Evolutionary conservation across 2,329 filamentous ascomycete species (phyloP).

Genomic region (Alternaria ventricosa): DNA sequence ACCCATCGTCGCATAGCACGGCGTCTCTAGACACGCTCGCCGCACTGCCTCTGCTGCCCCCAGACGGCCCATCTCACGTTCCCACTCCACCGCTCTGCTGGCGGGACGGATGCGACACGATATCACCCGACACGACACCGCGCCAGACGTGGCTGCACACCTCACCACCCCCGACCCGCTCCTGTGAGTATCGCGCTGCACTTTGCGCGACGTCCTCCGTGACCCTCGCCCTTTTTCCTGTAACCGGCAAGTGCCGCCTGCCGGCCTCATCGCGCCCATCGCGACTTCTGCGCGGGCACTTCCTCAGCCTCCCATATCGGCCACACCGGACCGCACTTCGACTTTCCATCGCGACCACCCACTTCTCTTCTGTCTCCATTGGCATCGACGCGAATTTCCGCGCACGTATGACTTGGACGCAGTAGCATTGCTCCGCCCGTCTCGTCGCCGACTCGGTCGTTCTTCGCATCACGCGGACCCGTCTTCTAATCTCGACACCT

Average conservation of each 20-base stretch:
- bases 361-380: background rate
- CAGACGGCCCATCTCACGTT: slow-evolving; percentile 16
- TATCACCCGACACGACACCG: slow-evolving; percentile 30
- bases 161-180: slow-evolving; percentile 16
- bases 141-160: slow-evolving; percentile 30
- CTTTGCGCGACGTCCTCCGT: slow-evolving; percentile 19
- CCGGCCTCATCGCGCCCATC: slow-evolving; percentile 27
- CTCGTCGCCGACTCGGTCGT: slow-evolving; percentile 4
- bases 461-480: slow-evolving; percentile 7
- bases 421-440: slow-evolving; percentile 10
- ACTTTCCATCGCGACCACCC: slow-evolving; percentile 5
- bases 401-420: slow-evolving; percentile 22
- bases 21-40: slow-evolving; percentile 26
- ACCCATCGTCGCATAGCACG: slow-evolving; percentile 35
- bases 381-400: slow-evolving; percentile 10
- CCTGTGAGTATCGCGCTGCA: slow-evolving; percentile 33
- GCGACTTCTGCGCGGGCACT: slow-evolving; percentile 27
- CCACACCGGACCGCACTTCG: slow-evolving; percentile 1
- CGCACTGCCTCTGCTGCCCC: slow-evolving; percentile 34
- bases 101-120: slow-evolving; percentile 47
- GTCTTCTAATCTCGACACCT: slow-evolving; percentile 3
- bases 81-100: slow-evolving; percentile 31
- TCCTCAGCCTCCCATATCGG: slow-evolving; percentile 11
- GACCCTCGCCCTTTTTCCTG: slow-evolving; percentile 26
- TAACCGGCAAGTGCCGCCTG: slow-evolving; percentile 34